phyloP scores from a whole-genome alignment of 192 early-diverging fungal genomes.

The Ramicandelaber brevisporus region DNA sequence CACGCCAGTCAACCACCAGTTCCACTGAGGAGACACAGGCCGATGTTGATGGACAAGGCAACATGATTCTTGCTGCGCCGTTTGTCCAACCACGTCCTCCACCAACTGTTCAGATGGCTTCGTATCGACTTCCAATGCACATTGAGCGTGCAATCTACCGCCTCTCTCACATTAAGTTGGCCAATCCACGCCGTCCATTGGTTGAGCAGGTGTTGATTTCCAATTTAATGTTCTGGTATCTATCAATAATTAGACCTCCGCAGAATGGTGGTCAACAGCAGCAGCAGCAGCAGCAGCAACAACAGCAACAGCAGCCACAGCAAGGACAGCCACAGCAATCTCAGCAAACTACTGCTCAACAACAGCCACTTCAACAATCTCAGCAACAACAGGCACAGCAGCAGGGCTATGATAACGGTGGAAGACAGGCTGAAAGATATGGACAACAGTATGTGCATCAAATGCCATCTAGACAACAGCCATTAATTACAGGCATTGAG shows the following conservation, averaged over 20 bases:
- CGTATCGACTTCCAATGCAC: conserved; percentile 36
- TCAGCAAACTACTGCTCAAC: conserved; percentile 3
- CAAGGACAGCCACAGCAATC: conserved; percentile 5
- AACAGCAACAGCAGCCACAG: conserved; percentile 6
- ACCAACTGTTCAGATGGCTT: conserved; percentile 11
- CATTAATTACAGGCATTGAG: conserved; percentile 2
- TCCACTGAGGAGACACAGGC: not conserved
- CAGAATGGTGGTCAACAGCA: conserved; percentile 7
- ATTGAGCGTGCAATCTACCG: conserved; percentile 56
- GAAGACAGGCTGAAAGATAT: conserved; percentile 4
- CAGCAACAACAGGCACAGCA: conserved; percentile 8
- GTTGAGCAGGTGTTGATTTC: conserved; percentile 49
- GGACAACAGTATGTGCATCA: conserved; percentile 4
- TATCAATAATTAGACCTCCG: conserved; percentile 39
- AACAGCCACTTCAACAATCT: conserved; percentile 7
- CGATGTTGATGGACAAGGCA: conserved; percentile 3
- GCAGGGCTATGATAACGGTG: conserved; percentile 1
- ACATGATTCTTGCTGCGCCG: conserved; percentile 2
- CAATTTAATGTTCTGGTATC: conserved; percentile 65
- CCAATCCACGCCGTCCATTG: conserved; percentile 44
- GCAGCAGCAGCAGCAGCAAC: conserved; percentile 9
- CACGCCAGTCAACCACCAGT: too few species aligned
- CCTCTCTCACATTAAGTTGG: conserved; percentile 42
- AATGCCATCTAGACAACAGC: conserved; percentile 2
- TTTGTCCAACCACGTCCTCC: conserved; percentile 8